Evolutionary conservation across 1,284 basidiomycete genomes (phyloP).

Genomic region (Cryptococcus neoformans): DNA sequence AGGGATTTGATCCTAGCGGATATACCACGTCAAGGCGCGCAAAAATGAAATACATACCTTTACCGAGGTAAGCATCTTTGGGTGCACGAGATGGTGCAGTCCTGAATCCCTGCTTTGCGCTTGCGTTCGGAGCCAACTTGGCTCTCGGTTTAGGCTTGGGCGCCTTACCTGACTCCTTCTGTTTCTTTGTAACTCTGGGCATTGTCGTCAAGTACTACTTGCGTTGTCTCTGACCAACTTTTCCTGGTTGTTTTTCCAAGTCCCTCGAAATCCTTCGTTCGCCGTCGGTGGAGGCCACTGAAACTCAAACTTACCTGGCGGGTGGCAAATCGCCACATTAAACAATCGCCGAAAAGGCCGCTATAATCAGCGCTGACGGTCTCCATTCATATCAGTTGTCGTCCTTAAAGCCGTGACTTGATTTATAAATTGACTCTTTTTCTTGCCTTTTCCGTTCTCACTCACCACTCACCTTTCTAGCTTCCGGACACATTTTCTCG

Average conservation of each 20-base stretch:
- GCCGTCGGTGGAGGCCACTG: no score
- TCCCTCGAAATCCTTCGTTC: background rate
- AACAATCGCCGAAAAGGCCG: background rate
- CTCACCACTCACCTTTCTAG: constrained; percentile 12
- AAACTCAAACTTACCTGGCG: background rate
- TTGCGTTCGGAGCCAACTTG: constrained; percentile 1
- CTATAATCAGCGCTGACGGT: background rate
- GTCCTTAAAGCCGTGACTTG: background rate
- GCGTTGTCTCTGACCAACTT: no score
- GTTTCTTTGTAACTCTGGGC: constrained; percentile 38
- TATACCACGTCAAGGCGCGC: background rate
- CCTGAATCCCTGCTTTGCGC: constrained; percentile 36
- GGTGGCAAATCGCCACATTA: background rate
- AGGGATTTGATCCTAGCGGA: background rate
- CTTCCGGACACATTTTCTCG: background rate
- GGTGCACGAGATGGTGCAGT: constrained; percentile 44
- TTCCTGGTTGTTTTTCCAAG: background rate
- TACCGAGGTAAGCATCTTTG: constrained; percentile 50
- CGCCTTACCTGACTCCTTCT: constrained; percentile 32
- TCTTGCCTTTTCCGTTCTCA: background rate
- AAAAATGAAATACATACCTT: constrained; percentile 31
- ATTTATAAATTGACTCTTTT: background rate
- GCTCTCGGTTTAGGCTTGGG: constrained; percentile 16
- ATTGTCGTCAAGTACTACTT: constrained; percentile 15
- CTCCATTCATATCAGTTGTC: background rate